Conservation (phyloP, 768 basidiomycete species). For the Rhodosporidiobolus sp. region DNA sequence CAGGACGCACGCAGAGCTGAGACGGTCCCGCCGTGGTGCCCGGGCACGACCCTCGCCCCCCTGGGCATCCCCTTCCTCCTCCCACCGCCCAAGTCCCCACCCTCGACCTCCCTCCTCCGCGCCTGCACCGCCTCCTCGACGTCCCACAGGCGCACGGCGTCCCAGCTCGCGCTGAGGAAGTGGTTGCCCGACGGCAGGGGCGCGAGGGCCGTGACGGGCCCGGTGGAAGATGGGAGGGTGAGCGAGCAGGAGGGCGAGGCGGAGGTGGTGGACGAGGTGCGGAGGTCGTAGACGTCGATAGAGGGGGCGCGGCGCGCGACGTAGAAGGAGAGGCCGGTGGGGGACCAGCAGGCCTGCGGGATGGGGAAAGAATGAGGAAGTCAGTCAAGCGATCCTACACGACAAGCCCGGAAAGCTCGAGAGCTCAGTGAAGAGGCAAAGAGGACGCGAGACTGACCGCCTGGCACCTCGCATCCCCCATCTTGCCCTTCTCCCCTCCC, state of each 20-base stretch:
- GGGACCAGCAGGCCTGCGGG: slow-evolving; percentile 85
- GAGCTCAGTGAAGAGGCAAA: not conserved
- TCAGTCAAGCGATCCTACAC: not conserved
- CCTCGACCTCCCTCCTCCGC: slow-evolving; percentile 54
- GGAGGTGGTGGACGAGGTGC: slow-evolving; percentile 50
- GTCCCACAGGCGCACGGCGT: slow-evolving; percentile 93
- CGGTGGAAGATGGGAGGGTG: slow-evolving; percentile 59
- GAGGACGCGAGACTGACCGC: slow-evolving; percentile 61
- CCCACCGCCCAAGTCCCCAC: slow-evolving; percentile 57
- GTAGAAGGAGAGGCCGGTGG: slow-evolving; percentile 79
- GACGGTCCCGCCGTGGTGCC: slow-evolving; percentile 90
- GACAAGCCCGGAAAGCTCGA: too few species aligned
- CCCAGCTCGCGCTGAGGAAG: slow-evolving; percentile 83
- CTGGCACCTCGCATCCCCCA: slow-evolving; percentile 83
- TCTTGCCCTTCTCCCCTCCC: slow-evolving; percentile 4
- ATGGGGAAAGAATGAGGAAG: not conserved
- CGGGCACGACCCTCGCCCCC: slow-evolving; percentile 85
- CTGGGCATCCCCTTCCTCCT: not conserved
- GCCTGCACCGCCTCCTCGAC: slow-evolving; percentile 61
- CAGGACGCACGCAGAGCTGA: slow-evolving; percentile 79
- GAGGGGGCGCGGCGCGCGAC: slow-evolving; percentile 86
- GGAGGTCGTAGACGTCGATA: slow-evolving; percentile 90
- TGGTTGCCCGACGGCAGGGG: slow-evolving; percentile 90
- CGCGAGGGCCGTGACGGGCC: slow-evolving; percentile 84
- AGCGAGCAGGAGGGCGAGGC: slow-evolving; percentile 49